These are phyloP conservation scores for Zalerion maritima DNA, from an alignment of 495 filamentous ascomycete genomes.

Conservation along the genomic window DNA sequence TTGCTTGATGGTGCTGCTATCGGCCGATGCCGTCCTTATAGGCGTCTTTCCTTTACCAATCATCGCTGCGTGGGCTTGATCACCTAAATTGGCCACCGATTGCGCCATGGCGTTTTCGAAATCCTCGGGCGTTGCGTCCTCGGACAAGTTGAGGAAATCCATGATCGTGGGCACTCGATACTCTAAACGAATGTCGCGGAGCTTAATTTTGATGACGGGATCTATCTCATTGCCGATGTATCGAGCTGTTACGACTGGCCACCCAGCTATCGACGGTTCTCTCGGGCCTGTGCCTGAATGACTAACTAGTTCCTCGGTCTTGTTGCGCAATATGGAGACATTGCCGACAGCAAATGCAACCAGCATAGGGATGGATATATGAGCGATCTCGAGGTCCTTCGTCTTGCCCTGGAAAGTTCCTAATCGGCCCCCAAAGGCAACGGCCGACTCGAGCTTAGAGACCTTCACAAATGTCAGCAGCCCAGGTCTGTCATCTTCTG, in stretches of 20 bases:
- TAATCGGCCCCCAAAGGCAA: conserved; percentile 47
- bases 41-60: conserved; percentile 20
- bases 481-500: conserved; percentile 89
- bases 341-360: conserved; percentile 56
- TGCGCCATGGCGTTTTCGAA: conserved; percentile 60
- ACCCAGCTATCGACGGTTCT: conserved; percentile 47
- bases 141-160: conserved; percentile 54
- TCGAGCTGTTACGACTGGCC: conserved; percentile 40
- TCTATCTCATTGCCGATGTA: conserved; percentile 91
- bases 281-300: conserved; percentile 24
- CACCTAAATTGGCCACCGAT: conserved; percentile 65
- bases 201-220: conserved; percentile 71
- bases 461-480: conserved; percentile 61
- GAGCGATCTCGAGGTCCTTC: conserved; percentile 54
- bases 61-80: conserved; percentile 34
- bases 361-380: conserved; percentile 73
- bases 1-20: conserved; percentile 19
- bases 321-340: conserved; percentile 46
- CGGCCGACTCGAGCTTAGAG: conserved; percentile 39
- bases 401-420: conserved; percentile 45
- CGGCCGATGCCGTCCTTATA: conserved; percentile 2
- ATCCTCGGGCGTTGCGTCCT: conserved; percentile 56
- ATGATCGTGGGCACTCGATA: conserved; percentile 74
- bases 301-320: conserved; percentile 49
- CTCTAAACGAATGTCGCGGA: conserved; percentile 67